phyloP scores from a whole-genome alignment of 2,329 filamentous ascomycete species.

The Drechslerella coelobrocha region DNA sequence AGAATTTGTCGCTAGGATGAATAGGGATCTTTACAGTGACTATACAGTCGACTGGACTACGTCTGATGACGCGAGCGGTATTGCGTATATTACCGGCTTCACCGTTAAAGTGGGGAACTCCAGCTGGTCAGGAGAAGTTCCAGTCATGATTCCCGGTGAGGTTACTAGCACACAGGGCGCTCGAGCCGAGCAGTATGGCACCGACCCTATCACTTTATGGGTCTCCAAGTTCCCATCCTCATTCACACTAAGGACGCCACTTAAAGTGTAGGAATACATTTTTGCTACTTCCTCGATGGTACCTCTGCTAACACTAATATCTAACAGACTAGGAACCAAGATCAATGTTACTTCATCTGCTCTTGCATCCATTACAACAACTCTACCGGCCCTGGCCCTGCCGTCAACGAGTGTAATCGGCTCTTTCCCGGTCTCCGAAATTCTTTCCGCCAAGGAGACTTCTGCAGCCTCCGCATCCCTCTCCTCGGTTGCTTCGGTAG shows the following conservation, averaged over 20 bases:
- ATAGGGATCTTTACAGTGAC: conserved; percentile 35
- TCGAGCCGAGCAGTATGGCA: conserved; percentile 64
- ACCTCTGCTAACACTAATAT: no score
- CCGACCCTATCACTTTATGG: conserved; percentile 64
- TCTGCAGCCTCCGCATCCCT: conserved; percentile 18
- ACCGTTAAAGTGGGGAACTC: conserved; percentile 27
- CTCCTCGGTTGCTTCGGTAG: conserved; percentile 8
- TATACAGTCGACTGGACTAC: conserved; percentile 49
- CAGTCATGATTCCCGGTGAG: conserved; percentile 64
- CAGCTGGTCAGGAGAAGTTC: conserved; percentile 63
- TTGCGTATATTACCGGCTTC: conserved; percentile 54
- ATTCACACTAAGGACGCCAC: conserved; percentile 14
- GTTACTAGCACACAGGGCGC: conserved; percentile 60
- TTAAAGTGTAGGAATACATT: conserved; percentile 19
- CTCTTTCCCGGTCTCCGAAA: conserved; percentile 37
- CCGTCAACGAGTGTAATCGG: conserved; percentile 23
- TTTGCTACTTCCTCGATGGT: neutral
- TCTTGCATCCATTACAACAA: conserved; percentile 21
- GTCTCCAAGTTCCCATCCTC: conserved; percentile 54
- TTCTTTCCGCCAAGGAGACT: conserved; percentile 20
- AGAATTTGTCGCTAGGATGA: conserved; percentile 33
- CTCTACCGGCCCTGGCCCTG: conserved; percentile 13
- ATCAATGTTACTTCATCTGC: conserved; percentile 16
- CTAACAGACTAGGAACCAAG: conserved; percentile 19
- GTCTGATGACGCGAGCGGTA: conserved; percentile 57